Evolutionary conservation across 179 eudicot species (phyloP).

Genomic region (Gypsophila paniculata): DNA sequence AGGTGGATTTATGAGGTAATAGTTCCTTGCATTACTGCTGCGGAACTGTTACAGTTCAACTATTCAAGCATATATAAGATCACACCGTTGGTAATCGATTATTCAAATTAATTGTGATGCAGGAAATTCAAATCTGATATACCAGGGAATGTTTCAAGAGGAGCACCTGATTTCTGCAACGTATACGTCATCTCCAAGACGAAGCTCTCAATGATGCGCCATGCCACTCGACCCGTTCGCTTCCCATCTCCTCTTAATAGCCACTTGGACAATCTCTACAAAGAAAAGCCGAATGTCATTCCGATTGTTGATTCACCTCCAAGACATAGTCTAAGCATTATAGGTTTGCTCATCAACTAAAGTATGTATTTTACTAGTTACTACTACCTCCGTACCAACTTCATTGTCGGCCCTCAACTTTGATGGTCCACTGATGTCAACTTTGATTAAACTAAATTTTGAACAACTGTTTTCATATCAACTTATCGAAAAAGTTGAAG

Average conservation of each 20-base stretch:
- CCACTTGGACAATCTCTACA: conserved; percentile 33
- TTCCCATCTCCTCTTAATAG: conserved; percentile 37
- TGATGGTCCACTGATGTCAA: not conserved
- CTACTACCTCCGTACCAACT: not conserved
- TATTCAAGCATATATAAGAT: not conserved
- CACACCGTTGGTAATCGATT: too few relatives aligned
- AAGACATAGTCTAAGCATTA: conserved; percentile 35
- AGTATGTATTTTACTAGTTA: conserved; percentile 9
- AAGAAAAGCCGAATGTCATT: conserved; percentile 27
- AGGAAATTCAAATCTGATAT: conserved; percentile 34
- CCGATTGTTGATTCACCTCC: conserved; percentile 31
- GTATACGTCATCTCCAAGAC: conserved; percentile 73
- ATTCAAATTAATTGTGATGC: conserved; percentile 13
- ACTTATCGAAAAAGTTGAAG: too few relatives aligned
- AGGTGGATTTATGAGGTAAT: conserved; percentile 71
- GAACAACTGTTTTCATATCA: too few relatives aligned
- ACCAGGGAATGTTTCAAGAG: conserved; percentile 41
- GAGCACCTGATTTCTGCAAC: conserved; percentile 81
- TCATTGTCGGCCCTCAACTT: not conserved
- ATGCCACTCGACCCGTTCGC: conserved; percentile 33
- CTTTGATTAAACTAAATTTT: not conserved
- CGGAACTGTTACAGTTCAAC: not conserved
- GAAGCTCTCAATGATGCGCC: conserved; percentile 41
- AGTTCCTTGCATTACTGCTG: conserved; percentile 4
- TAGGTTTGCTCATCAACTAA: conserved; percentile 29